Evolutionary conservation across 768 basidiomycete species (phyloP), one percentile per base, ranked within the genome.

Genomic region (Exidia glandulosa): DNA sequence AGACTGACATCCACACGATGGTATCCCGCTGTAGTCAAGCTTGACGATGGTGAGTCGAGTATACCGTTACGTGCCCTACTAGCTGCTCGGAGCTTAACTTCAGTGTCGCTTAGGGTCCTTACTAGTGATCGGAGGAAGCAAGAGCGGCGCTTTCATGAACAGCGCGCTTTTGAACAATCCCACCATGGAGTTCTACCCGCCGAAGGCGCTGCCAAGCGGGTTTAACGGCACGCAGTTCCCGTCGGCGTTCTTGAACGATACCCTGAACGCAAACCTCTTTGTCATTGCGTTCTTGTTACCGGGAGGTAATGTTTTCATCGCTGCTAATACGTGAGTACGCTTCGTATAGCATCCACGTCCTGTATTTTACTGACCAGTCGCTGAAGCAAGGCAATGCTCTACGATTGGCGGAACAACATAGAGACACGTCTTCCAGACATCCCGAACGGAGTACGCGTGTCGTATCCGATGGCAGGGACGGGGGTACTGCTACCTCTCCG

Each of bases 101-200:
- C n/a, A n/a, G n/a, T n/a, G n/a, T 30, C 61, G 19, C 56, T 64
- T 50, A 62, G 63, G 50, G n/a, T 88, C 87, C 64, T 86, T 81
- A 0, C 87, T 90, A 81, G 86, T 92, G 50, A 78, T 92, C 47
- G 89, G 89, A 1, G 90, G 90, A 16, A 87, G 88, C 7, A 83
- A 78, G 64, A 87, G 83, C 68, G 89, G 89, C 7, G 90, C 88
- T 10, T 91, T 88, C 88, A 90, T 90, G 63, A 90, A 90, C 68
- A 91, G 90, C 59, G 79, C 75, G 29, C 88, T 87, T 2, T 80
- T 81, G 61, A 88, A 90, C 73, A 90, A 90, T 67, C 88, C 89
- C 2, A 90, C 87, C 0, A 71, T 88, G 63, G 88, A 90, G 70
- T 93, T 81, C 72, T 94, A 79, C 69, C 91, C 91, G 32, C 86